Conservation (phyloP, 257 asterid genomes). For the Eustoma russellianum region DNA sequence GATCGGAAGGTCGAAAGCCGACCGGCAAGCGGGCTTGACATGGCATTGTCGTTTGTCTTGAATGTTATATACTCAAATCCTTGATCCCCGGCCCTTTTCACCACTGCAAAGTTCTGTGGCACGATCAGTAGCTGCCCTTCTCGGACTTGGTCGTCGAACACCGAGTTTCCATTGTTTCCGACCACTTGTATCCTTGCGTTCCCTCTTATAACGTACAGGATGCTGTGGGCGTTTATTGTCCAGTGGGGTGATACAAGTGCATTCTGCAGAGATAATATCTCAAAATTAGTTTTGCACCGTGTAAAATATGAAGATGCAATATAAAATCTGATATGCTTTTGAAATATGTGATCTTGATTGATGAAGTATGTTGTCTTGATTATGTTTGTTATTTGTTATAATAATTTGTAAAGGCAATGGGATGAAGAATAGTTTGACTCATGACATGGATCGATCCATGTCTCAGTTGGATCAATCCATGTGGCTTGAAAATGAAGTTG, state of each 20-base stretch:
- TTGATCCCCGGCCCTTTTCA: conserved; percentile 40
- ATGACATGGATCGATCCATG: too few species aligned
- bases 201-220: conserved; percentile 42
- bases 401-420: too few species aligned
- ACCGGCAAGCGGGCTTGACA: conserved; percentile 38
- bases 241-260: conserved; percentile 49
- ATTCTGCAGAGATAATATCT: conserved; percentile 19
- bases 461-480: too few species aligned
- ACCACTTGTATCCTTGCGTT: conserved; percentile 50
- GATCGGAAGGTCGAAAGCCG: conserved; percentile 48
- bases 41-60: conserved; percentile 57
- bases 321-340: too few species aligned
- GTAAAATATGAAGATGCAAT: too few species aligned
- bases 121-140: conserved; percentile 44
- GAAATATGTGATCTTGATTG: too few species aligned
- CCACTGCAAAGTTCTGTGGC: conserved; percentile 51
- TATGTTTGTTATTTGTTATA: too few species aligned
- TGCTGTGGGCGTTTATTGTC: conserved; percentile 41
- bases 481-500: too few species aligned
- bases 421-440: too few species aligned
- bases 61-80: conserved; percentile 58
- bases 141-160: conserved; percentile 36
- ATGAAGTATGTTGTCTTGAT: too few species aligned
- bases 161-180: conserved; percentile 33
- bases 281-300: too few species aligned